Base-by-base conservation (phyloP, 1,284 basidiomycete species). In the Leccinum subrobustum region DNA sequence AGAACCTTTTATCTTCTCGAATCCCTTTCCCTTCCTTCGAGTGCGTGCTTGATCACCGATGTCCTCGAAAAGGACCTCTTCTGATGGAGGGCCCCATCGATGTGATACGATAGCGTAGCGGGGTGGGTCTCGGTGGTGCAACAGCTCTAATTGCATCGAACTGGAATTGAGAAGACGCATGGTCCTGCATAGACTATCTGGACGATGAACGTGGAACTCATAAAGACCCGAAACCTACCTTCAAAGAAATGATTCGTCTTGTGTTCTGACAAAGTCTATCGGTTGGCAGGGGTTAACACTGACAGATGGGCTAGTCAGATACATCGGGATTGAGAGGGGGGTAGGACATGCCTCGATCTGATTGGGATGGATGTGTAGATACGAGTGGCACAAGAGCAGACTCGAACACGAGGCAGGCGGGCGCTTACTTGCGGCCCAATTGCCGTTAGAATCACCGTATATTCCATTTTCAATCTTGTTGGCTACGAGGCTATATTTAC, bases 141-240 rank as follows among this genome's bases (percentile, higher is more conserved):
- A 55, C 33, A 66, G 11, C 12, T 70, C 70, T 33, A 71, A 50
- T 27, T 64, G 60, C 44, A 5, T 54, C 16, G 62, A 67, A 18
- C 1, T 39, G 42, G 68, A 54, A 83, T 92, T 88, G 42, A 74
- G 67, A 59, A 74, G 68, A 39, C 63, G 70, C 73, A 70, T 74
- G 16, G 3, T 54, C 44, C 63, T 72, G 37, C 29, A 29, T 35
- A 8, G 20, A 50, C 6, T 11, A 35, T 66, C 39, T 14, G 27
- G 6, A 52, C 18, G 35, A 25, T n/a, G 5, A 27, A 6, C n/a
- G 11, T 18, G 14, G 27, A 42, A 25, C 11, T 31, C 4, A 23
- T 16, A 25, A 31, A 3, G 20, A 18, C 11, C 20, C 4, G 16
- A 11, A 25, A 67, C 67, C 1, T 55, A 65, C 64, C 11, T 56